Base-by-base conservation (phyloP, 148 eudicot genomes). In the Mesembryanthemum crystallinum region DNA sequence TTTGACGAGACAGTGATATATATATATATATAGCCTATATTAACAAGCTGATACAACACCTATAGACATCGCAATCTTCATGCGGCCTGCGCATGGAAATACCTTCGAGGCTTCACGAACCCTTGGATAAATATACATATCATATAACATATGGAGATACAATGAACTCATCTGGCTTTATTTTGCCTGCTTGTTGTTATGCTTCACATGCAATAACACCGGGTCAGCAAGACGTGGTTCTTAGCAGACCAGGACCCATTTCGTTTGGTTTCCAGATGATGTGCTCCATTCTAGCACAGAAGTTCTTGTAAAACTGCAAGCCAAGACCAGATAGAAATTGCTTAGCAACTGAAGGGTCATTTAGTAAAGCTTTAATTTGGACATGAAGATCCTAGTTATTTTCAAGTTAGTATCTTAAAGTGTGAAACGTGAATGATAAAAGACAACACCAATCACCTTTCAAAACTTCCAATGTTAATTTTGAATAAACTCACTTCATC, bases 261-360 rank as follows among this genome's bases (percentile, higher is more conserved):
- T 83, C 84, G 64, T 80, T 80, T 12, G 99, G 88, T 81, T 81
- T 91, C 97, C 92, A 96, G 71, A 92, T 92, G 51, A 96, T 84
- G 67, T 86, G 85, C 59, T 92, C 93, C 54, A 96, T 80, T 69
- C 82, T 89, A 43, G 83, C 79, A 69, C 91, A 91, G 54, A 96
- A 83, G 76, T 74, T 86, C 80, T 96, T 96, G 94, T 92, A 96
- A 67, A 96, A 96, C 99, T 96, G 94, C 89, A 85, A 18, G n/a
- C 32, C 63, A 45, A 49, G 5, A 78, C 32, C 72, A 79, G 37
- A 43, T 28, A 14, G 11, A 51, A 14, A 39, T 30, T 54, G 47
- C 27, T 71, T 37, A 54, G 59, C 29, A 11, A 51, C 27, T 66
- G 25, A 45, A 14, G 14, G 39, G n/a, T 13, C 7, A 1, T 5